Percentiles rank a stretch among this genome's conserved stretches.
Evolutionary conservation across 106 monocot species (phyloP).

Genomic region (Posidonia australis): DNA sequence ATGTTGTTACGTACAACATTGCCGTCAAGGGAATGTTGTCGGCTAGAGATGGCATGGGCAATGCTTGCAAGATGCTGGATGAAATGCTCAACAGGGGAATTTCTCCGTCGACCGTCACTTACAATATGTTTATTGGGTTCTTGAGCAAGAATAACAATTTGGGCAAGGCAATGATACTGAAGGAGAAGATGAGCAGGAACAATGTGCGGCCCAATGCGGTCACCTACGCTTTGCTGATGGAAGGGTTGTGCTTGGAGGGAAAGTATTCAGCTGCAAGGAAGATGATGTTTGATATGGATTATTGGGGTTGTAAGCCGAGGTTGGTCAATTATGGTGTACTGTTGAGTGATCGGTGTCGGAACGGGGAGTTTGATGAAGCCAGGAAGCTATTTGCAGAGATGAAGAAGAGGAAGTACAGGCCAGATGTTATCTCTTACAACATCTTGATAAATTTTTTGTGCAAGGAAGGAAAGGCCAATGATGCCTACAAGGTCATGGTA

Average conservation of each 20-base stretch:
- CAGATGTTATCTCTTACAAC: slow-evolving; percentile 45
- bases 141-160: slow-evolving; percentile 17
- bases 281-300: slow-evolving; percentile 96
- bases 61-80: slow-evolving; percentile 47
- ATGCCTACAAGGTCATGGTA: slow-evolving; percentile 75
- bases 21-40: slow-evolving; percentile 42
- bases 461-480: slow-evolving; percentile 30
- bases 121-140: slow-evolving; percentile 61
- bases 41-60: slow-evolving; percentile 8
- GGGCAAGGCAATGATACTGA: slow-evolving; percentile 32
- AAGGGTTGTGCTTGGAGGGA: slow-evolving; percentile 48
- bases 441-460: slow-evolving; percentile 58
- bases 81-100: slow-evolving; percentile 58
- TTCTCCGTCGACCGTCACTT: slow-evolving; percentile 53
- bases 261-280: slow-evolving; percentile 49
- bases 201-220: slow-evolving; percentile 48
- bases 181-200: slow-evolving; percentile 51
- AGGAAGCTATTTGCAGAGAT: slow-evolving; percentile 53
- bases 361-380: slow-evolving; percentile 42
- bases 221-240: slow-evolving; percentile 78
- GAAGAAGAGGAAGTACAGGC: slow-evolving; percentile 48
- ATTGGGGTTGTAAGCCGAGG: slow-evolving; percentile 51
- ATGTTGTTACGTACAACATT: slow-evolving; percentile 70
- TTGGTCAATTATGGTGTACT: slow-evolving; percentile 70
- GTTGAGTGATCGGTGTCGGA: slow-evolving; percentile 51